Conservation (phyloP, 495 filamentous ascomycete genomes). For the Podospora tetraspora region DNA sequence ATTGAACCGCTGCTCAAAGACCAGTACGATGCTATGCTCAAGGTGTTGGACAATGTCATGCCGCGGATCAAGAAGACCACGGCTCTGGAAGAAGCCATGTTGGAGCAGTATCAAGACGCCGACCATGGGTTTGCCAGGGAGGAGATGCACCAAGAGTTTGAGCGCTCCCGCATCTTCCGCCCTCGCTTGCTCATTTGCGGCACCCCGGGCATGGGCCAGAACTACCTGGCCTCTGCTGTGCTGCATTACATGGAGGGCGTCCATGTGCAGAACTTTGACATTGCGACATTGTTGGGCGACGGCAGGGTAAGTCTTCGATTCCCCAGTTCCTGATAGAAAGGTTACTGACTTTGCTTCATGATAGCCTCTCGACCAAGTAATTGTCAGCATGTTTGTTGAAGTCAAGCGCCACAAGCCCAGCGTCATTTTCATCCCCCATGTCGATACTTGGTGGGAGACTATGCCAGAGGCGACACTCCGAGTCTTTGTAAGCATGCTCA, state of each 20-base stretch:
- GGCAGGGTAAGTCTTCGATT: slow-evolving; percentile 42
- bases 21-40: slow-evolving; percentile 61
- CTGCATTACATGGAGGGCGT: slow-evolving; percentile 87
- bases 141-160: slow-evolving; percentile 83
- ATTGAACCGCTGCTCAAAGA: slow-evolving; percentile 77
- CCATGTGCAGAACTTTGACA: slow-evolving; percentile 92
- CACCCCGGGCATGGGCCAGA: slow-evolving; percentile 82
- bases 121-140: slow-evolving; percentile 78
- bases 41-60: slow-evolving; percentile 66
- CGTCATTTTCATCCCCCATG: slow-evolving; percentile 88
- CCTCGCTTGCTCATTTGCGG: slow-evolving; percentile 80
- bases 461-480: slow-evolving; percentile 57
- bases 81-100: slow-evolving; percentile 89
- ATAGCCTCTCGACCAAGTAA: slow-evolving; percentile 72
- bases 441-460: slow-evolving; percentile 79
- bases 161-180: slow-evolving; percentile 80
- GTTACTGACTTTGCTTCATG: slow-evolving; percentile 19
- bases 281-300: slow-evolving; percentile 66
- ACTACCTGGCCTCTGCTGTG: slow-evolving; percentile 81
- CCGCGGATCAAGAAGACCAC: slow-evolving; percentile 80
- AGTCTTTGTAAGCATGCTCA: slow-evolving; percentile 73
- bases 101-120: slow-evolving; percentile 72
- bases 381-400: slow-evolving; percentile 86
- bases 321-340: not conserved
- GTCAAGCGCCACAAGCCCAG: slow-evolving; percentile 91